Percentiles rank a stretch among this genome's conserved stretches.
phyloP scores from a whole-genome alignment of 106 monocot genomes.

The Triglochin maritima region DNA sequence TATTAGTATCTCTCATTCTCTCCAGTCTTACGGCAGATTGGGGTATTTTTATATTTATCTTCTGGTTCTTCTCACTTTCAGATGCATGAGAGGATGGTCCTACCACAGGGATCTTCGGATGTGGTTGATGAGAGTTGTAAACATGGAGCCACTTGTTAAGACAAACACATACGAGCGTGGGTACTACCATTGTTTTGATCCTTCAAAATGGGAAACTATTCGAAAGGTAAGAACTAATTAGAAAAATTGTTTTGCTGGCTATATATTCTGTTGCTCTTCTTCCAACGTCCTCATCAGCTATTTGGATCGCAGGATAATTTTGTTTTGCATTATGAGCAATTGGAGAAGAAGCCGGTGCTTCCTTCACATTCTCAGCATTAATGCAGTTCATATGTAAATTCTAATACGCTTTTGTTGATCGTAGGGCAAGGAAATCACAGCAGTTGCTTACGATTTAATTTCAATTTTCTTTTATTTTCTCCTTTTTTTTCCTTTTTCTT shows the following conservation, averaged over 20 bases:
- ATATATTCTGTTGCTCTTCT: background rate
- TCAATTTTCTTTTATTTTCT: background rate
- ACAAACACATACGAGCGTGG: conserved; percentile 69
- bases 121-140: conserved; percentile 67
- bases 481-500: too few relatives aligned
- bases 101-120: conserved; percentile 66
- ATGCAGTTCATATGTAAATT: conserved; percentile 3
- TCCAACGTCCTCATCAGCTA: background rate
- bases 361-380: conserved; percentile 33
- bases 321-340: conserved; percentile 50
- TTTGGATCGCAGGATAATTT: conserved; percentile 65
- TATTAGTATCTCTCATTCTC: too few relatives aligned
- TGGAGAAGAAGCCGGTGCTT: conserved; percentile 72
- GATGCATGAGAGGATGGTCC: conserved; percentile 54
- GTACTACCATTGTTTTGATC: conserved; percentile 68
- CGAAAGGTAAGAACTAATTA: conserved; percentile 41
- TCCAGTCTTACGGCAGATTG: too few relatives aligned
- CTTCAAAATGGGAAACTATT: conserved; percentile 55
- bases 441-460: background rate
- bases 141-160: conserved; percentile 66
- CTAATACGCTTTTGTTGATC: background rate
- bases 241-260: background rate
- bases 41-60: background rate
- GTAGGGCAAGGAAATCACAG: background rate
- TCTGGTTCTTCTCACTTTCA: background rate